Conservation (phyloP, 2,329 filamentous ascomycete species). For the Trichophyton equinum region DNA sequence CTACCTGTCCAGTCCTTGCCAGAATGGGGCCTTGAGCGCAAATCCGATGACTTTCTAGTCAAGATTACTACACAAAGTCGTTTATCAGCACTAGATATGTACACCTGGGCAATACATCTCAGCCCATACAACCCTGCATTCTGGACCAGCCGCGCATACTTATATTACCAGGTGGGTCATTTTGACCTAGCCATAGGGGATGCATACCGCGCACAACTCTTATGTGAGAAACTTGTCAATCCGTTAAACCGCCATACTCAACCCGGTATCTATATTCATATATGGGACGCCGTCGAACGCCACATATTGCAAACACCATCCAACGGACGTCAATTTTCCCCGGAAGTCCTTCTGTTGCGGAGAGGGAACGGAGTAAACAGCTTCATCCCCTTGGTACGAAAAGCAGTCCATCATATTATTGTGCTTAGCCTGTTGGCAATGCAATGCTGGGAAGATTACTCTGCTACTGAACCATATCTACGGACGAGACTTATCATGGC, state of each 20-base stretch:
- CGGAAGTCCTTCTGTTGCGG: constrained; percentile 16
- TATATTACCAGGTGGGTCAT: constrained; percentile 22
- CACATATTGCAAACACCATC: constrained; percentile 18
- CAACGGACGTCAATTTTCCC: constrained; percentile 8
- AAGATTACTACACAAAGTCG: constrained; percentile 10
- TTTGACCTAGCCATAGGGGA: constrained; percentile 29
- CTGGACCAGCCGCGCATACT: constrained; percentile 27
- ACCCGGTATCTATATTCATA: constrained; percentile 20
- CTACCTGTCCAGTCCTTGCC: constrained; percentile 19
- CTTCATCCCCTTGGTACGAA: constrained; percentile 22
- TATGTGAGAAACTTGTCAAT: constrained; percentile 22
- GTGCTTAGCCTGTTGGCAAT: constrained; percentile 22
- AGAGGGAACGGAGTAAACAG: constrained; percentile 18
- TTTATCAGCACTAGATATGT: constrained; percentile 23
- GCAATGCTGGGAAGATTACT: constrained; percentile 22
- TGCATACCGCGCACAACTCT: constrained; percentile 24
- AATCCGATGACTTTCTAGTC: constrained; percentile 13
- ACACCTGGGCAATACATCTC: constrained; percentile 24
- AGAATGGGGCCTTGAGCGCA: constrained; percentile 18
- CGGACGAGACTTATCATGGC: constrained; percentile 12
- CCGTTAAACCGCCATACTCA: constrained; percentile 14
- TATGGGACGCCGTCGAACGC: constrained; percentile 24
- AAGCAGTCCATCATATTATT: constrained; percentile 20
- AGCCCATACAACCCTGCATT: constrained; percentile 29
- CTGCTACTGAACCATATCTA: constrained; percentile 15